Base-by-base conservation (phyloP, 805 yeast genomes). In the Pichia californica region DNA sequence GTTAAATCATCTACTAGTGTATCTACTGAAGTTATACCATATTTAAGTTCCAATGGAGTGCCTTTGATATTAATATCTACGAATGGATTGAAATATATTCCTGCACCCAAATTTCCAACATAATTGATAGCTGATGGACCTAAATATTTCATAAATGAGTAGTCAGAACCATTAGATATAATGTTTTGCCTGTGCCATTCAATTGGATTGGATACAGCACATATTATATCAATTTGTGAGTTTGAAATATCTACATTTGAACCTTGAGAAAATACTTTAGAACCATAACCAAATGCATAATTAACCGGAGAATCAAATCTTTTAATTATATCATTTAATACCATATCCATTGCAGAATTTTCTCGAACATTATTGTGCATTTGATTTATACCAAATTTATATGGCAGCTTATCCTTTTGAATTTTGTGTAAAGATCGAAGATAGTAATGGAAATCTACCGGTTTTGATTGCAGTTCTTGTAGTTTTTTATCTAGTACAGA, bases 41-140 rank as follows among this genome's bases (percentile, higher is more conserved):
- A 93, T 58, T 93, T 93, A 36, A 91, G 76, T 43, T 60, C 57
- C 15, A 54, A 43, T 5, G 31, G 20, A 3, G 29, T 25, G 7
- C 18, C 14, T 11, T 40, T 21, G 11, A 52, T 31, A 2, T 28
- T 38, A 14, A 43, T 42, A 36, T 74, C 70, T 7, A 86, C 88
- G 61, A 75, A 93, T 4, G 99, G 98, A 58, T 93, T 93, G 69
- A 87, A 93, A 61, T 91, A 93, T 3, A 91, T 83, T 7, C 97
- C 96, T 0, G 95, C 93, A 1, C 95, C 96, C 16, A 75, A 50
- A 29, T 77, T 74, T 58, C 83, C 88, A 15, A 83, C 73, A 46
- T 61, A 63, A 3, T 81, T 66, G 8, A 86, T 72, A 1, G 73
- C 67, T 13, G 71, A 63, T 1, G 85, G 65, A 0, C 95, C 94